Percentiles rank a stretch among this genome's conserved stretches.
Conservation (phyloP, 2,329 filamentous ascomycete genomes). For the Aspergillus caelatus region DNA sequence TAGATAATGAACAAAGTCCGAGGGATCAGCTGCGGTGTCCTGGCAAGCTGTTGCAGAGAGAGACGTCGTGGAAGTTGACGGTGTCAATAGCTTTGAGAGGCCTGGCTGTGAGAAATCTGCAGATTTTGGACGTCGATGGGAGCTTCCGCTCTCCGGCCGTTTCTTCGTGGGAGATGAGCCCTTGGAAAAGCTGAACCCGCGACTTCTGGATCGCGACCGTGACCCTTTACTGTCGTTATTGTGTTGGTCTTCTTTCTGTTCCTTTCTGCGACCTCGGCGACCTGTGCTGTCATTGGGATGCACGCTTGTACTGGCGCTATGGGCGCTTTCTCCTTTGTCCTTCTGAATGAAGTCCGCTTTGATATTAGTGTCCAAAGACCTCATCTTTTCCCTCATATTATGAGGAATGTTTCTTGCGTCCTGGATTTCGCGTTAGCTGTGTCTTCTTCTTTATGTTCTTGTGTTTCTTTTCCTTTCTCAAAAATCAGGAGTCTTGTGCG, state of each 20-base stretch:
- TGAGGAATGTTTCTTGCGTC: slow-evolving; percentile 92
- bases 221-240: slow-evolving; percentile 50
- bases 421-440: slow-evolving; percentile 47
- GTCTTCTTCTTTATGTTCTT: background rate
- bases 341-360: slow-evolving; percentile 95
- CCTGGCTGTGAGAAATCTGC: slow-evolving; percentile 67
- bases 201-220: slow-evolving; percentile 62
- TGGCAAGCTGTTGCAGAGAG: slow-evolving; percentile 66
- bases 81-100: slow-evolving; percentile 59
- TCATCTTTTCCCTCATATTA: slow-evolving; percentile 93
- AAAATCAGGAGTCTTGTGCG: background rate
- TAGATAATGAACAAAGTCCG: slow-evolving; percentile 85
- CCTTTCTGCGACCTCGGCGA: slow-evolving; percentile 46
- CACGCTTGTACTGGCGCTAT: slow-evolving; percentile 43
- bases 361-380: slow-evolving; percentile 81
- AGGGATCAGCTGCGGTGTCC: slow-evolving; percentile 73
- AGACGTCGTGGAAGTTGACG: slow-evolving; percentile 57
- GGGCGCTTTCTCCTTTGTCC: slow-evolving; percentile 72
- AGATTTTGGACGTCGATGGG: slow-evolving; percentile 72
- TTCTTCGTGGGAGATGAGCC: slow-evolving; percentile 75
- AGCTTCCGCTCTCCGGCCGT: slow-evolving; percentile 66
- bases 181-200: slow-evolving; percentile 77
- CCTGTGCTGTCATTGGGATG: slow-evolving; percentile 30
- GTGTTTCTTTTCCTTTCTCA: background rate
- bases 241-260: slow-evolving; percentile 41